Evolutionary conservation across 768 basidiomycete genomes (phyloP).

Genomic region (Lentinus tigrinus): DNA sequence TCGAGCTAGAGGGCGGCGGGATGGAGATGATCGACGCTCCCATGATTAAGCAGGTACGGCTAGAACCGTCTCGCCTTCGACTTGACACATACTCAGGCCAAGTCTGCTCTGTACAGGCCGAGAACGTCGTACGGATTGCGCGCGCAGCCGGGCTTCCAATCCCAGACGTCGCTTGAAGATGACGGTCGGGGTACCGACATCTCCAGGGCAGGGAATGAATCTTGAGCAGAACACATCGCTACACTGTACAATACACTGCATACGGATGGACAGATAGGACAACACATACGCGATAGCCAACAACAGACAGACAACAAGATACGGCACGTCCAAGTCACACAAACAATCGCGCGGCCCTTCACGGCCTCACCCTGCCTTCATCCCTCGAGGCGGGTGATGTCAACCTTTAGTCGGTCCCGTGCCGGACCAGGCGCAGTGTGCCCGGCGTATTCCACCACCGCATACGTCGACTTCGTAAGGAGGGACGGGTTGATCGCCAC

Average conservation of each 20-base stretch:
- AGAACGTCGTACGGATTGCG: constrained; percentile 53
- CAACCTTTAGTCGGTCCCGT: constrained; percentile 16
- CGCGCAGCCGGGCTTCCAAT: constrained; percentile 54
- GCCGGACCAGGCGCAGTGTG: constrained; percentile 5
- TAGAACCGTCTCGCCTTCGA: neutral
- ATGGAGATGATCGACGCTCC: constrained; percentile 91
- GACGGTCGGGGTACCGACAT: neutral
- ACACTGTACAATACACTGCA: neutral
- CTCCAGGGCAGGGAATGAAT: neutral
- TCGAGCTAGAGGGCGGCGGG: constrained; percentile 52
- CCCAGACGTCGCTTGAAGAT: constrained; percentile 37
- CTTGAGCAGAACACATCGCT: neutral
- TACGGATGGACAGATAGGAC: neutral
- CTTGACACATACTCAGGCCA: neutral
- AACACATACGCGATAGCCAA: neutral
- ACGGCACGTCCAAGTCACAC: neutral
- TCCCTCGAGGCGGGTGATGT: constrained; percentile 11
- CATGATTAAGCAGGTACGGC: constrained; percentile 80
- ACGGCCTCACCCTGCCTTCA: neutral
- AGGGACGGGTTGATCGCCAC: constrained; percentile 85
- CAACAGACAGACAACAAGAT: neutral
- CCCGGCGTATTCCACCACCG: constrained; percentile 34
- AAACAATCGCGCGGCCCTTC: no score
- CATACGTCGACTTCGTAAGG: constrained; percentile 60
- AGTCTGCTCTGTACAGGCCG: constrained; percentile 34